phyloP scores from a whole-genome alignment of 1,284 basidiomycete genomes.

The Ustilago loliicola region DNA sequence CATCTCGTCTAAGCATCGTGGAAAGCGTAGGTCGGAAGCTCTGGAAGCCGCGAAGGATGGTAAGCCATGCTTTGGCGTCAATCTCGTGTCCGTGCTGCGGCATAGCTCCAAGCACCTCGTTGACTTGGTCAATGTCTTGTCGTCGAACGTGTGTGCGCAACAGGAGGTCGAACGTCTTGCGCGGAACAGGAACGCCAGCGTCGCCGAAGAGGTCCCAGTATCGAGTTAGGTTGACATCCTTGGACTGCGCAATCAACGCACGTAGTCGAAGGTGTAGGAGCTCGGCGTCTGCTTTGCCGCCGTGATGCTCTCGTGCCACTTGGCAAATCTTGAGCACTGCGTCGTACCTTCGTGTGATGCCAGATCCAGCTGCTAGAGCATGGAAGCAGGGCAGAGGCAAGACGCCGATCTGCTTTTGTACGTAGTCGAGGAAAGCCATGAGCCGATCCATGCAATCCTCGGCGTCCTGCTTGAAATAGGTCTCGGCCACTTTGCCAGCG shows the following conservation, averaged over 20 bases:
- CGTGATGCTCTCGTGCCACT: conserved; percentile 25
- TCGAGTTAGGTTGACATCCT: conserved; percentile 10
- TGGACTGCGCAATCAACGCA: conserved; percentile 31
- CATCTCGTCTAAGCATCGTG: conserved; percentile 25
- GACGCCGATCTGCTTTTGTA: conserved; percentile 18
- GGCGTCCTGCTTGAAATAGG: conserved; percentile 34
- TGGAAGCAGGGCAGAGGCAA: conserved; percentile 39
- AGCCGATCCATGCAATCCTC: conserved; percentile 38
- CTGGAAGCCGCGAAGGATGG: conserved; percentile 44
- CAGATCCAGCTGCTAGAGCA: conserved; percentile 27
- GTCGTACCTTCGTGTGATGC: conserved; percentile 25
- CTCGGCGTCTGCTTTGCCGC: conserved; percentile 32
- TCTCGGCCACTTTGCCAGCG: conserved; percentile 37
- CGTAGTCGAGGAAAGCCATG: conserved; percentile 32
- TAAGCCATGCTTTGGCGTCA: conserved; percentile 44
- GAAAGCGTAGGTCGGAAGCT: conserved; percentile 34
- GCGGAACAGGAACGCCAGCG: conserved; percentile 25
- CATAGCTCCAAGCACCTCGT: conserved; percentile 44
- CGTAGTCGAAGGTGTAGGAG: conserved; percentile 43
- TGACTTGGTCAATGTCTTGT: conserved; percentile 34
- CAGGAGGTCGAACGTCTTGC: conserved; percentile 47
- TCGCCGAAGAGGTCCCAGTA: conserved; percentile 24
- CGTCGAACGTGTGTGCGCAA: conserved; percentile 40
- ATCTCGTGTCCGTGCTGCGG: conserved; percentile 31
- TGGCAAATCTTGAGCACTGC: conserved; percentile 36